phyloP scores from a whole-genome alignment of 495 filamentous ascomycete genomes.

The Penicillium riverlandense region DNA sequence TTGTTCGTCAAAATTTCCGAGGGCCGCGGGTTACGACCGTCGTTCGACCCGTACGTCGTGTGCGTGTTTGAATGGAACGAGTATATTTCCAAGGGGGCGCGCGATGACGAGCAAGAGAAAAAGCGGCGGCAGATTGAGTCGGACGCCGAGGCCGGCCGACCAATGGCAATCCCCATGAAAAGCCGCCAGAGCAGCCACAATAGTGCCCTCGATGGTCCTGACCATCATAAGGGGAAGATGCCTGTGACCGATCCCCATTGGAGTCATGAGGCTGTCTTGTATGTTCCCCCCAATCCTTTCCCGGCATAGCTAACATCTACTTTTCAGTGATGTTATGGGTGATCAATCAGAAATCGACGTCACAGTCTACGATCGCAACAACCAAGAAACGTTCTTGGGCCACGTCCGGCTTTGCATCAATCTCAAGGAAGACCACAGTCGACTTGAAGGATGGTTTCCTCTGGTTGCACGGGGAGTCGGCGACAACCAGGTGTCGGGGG shows the following conservation, averaged over 20 bases:
- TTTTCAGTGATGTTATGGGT: conserved; percentile 83
- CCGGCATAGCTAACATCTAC: conserved; percentile 7
- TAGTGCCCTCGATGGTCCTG: conserved; percentile 63
- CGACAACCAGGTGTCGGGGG: conserved; percentile 72
- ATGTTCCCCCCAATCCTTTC: conserved; percentile 29
- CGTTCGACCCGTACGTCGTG: conserved; percentile 87
- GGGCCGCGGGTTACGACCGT: conserved; percentile 71
- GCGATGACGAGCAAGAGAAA: conserved; percentile 48
- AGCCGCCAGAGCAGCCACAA: conserved; percentile 93
- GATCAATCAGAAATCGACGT: conserved; percentile 88
- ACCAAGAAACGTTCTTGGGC: conserved; percentile 84
- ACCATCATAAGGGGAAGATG: conserved; percentile 51
- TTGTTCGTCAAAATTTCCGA: conserved; percentile 81
- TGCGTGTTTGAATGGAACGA: conserved; percentile 96
- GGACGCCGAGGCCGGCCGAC: conserved; percentile 56
- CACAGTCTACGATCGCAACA: conserved; percentile 83
- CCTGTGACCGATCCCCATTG: conserved; percentile 85
- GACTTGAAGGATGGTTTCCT: conserved; percentile 78
- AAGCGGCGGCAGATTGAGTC: conserved; percentile 44
- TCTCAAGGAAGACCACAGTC: conserved; percentile 57
- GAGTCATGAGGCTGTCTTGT: conserved; percentile 96
- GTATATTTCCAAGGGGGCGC: conserved; percentile 82
- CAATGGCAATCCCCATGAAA: conserved; percentile 94
- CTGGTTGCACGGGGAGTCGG: conserved; percentile 60
- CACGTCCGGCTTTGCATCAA: conserved; percentile 74